Base-by-base conservation (phyloP, 2,329 filamentous ascomycete species). In the Bipolaris victoriae region DNA sequence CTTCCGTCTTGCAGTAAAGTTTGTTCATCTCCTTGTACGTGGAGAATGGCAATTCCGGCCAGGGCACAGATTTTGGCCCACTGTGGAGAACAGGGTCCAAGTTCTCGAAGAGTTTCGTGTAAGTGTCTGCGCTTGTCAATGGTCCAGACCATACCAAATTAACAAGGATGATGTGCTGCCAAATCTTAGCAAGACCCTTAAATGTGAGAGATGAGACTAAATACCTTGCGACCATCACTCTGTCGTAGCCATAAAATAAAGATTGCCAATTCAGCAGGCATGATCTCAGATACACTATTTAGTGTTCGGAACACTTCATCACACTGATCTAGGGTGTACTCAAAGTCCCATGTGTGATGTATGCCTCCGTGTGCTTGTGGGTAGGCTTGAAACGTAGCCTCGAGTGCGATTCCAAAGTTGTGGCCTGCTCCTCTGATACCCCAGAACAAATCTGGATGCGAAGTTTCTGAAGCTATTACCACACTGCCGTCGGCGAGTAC, bases 11-110 rank as follows among this genome's bases (percentile, higher is more conserved):
- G 33, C 53, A 51, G 13, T 51, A 51, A 24, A 51, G 53, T 35
- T 55, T 55, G 11, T 55, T 55, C 26, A 55, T 55, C 47, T 51
- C 53, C 41, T 55, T 55, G 47, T 55, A 55, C 2, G 53, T 55
- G 9, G 53, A 3, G 40, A 36, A 55, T 11, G 53, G 53, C 5
- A 55, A 26, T 24, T 55, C 53, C n/a, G 53, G 53, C 53, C 53
- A 55, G 18, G 53, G 11, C 16, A 55, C 47, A 11, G 53, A 51
- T 10, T 51, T 52, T 18, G 40, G 47, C 5, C 47, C 53, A 5
- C 33, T 51, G 24, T 29, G 46, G 40, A 51, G 35, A 31, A 55
- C 24, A 40, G 53, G 53, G 16, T 2, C 2, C 16, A 55, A 18
- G n/a, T 47, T 51, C 11, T 55, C 53, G 18, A 55, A 55, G 41